Conservation (phyloP, 2,329 filamentous ascomycete genomes). For the Pseudogymnoascus sp. region DNA sequence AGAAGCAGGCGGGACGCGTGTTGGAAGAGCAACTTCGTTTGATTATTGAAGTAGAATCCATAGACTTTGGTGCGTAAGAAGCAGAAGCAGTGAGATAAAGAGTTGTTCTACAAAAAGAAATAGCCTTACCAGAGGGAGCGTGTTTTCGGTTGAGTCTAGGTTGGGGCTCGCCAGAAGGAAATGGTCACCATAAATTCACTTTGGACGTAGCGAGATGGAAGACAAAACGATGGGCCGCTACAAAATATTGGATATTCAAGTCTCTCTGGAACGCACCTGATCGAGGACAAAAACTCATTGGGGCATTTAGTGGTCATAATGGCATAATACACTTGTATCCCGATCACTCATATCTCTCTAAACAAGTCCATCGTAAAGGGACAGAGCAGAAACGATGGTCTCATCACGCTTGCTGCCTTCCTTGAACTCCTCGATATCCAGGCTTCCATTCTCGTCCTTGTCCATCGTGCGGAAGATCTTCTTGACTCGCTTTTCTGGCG, state of each 20-base stretch:
- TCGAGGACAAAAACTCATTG: background rate
- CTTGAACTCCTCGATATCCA: slow-evolving; percentile 98
- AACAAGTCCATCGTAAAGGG: slow-evolving; percentile 91
- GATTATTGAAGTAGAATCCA: too few relatives aligned
- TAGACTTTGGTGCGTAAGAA: background rate
- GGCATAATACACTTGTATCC: slow-evolving; percentile 10
- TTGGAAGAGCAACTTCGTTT: background rate
- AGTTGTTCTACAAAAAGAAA: background rate
- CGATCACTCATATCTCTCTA: slow-evolving; percentile 34
- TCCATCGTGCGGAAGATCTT: slow-evolving; percentile 99
- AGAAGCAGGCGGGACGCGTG: background rate
- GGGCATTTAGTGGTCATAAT: slow-evolving; percentile 3
- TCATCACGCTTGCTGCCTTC: slow-evolving; percentile 98
- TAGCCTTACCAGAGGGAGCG: background rate
- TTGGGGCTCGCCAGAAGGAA: background rate
- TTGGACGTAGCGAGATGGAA: background rate
- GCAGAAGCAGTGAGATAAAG: background rate
- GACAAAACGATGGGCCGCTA: slow-evolving; percentile 3
- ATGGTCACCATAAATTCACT: slow-evolving; percentile 2
- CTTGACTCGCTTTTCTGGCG: slow-evolving; percentile 91
- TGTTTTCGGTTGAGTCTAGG: background rate
- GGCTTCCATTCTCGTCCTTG: slow-evolving; percentile 96
- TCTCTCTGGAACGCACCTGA: background rate
- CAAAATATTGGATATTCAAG: slow-evolving; percentile 8
- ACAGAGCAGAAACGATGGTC: slow-evolving; percentile 95